Conservation (phyloP, 331 rosid species). For the Quercus phellos region DNA sequence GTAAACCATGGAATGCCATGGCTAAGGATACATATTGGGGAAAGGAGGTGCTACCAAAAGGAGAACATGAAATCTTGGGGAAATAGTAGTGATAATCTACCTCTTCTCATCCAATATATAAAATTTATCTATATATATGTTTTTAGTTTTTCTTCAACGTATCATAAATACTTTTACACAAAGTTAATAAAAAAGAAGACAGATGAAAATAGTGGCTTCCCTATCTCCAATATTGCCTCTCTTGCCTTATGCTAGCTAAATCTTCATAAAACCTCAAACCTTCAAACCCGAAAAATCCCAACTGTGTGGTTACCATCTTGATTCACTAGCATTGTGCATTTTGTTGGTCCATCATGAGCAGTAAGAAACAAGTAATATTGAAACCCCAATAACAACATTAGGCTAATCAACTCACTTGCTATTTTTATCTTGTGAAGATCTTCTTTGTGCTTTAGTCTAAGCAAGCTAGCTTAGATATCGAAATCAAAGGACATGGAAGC, state of each 20-base stretch:
- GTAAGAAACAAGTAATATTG: background rate
- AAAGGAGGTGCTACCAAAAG: background rate
- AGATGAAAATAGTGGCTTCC: background rate
- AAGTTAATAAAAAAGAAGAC: constrained; percentile 15
- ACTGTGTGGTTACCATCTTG: background rate
- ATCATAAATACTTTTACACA: constrained; percentile 29
- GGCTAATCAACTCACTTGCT: too few species aligned
- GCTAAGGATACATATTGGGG: background rate
- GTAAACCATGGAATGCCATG: background rate
- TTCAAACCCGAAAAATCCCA: background rate
- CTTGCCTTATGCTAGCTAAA: background rate
- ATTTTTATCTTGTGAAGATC: too few species aligned
- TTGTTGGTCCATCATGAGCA: background rate
- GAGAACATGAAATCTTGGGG: constrained; percentile 17
- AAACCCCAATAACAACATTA: background rate
- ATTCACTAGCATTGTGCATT: background rate
- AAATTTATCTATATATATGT: constrained; percentile 10
- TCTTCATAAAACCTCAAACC: background rate
- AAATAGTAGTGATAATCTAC: constrained; percentile 2
- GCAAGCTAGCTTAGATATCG: constrained; percentile 7
- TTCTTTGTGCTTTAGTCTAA: too few species aligned
- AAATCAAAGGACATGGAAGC: constrained; percentile 30
- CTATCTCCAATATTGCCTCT: background rate
- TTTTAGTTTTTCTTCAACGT: constrained; percentile 3
- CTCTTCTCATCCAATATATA: constrained; percentile 15